These are phyloP conservation scores for Coniosporium tulheliwenetii DNA, from an alignment of 2,329 filamentous ascomycete species.

Conservation along the genomic window DNA sequence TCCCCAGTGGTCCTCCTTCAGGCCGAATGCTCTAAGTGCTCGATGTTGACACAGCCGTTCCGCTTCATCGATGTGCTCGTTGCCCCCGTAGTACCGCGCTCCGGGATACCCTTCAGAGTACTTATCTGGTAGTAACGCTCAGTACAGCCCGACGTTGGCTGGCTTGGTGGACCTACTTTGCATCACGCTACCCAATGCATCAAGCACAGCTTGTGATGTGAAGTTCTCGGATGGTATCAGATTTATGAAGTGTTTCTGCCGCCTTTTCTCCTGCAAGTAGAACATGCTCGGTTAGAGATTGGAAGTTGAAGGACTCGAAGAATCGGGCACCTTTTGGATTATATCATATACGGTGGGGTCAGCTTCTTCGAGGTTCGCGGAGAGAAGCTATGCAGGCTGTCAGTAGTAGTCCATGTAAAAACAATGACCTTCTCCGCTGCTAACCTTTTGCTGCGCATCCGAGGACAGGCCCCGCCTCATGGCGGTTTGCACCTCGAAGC, in stretches of 20 bases:
- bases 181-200: conserved; percentile 87
- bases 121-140: conserved; percentile 41
- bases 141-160: neutral
- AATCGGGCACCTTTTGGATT: conserved; percentile 59
- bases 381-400: conserved; percentile 50
- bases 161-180: conserved; percentile 50
- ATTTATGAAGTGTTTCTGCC: conserved; percentile 98
- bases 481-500: conserved; percentile 12
- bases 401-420: conserved; percentile 1
- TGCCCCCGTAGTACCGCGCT: conserved; percentile 90
- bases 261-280: conserved; percentile 62
- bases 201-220: conserved; percentile 80
- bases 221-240: conserved; percentile 93
- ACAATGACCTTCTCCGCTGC: neutral
- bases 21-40: conserved; percentile 72
- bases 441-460: conserved; percentile 33
- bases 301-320: conserved; percentile 4
- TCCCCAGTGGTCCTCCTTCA: conserved; percentile 80
- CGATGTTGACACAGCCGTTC: conserved; percentile 82
- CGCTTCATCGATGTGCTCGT: conserved; percentile 86
- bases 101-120: conserved; percentile 98
- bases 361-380: conserved; percentile 62
- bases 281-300: conserved; percentile 5
- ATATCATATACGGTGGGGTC: conserved; percentile 81
- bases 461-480: conserved; percentile 26